phyloP scores from a whole-genome alignment of 345 rosid genomes.

The Anacardium occidentale region DNA sequence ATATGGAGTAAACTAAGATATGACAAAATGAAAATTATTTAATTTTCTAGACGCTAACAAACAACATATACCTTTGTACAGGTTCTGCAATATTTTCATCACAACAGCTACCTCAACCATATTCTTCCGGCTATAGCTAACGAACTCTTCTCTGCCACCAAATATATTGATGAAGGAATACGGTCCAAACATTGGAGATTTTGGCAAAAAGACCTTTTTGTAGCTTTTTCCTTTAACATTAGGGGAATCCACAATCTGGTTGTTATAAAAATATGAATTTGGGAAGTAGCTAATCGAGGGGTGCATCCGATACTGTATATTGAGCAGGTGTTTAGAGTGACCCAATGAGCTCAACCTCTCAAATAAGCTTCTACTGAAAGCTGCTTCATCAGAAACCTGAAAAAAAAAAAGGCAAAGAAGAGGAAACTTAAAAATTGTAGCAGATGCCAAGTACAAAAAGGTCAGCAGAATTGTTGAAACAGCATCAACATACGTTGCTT shows the following conservation, averaged over 20 bases:
- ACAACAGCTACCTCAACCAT: slow-evolving; percentile 49
- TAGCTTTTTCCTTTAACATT: slow-evolving; percentile 35
- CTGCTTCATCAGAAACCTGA: slow-evolving; percentile 40
- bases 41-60: no score
- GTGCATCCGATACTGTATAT: slow-evolving; percentile 78
- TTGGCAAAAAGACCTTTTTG: slow-evolving; percentile 3
- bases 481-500: slow-evolving; percentile 38
- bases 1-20: slow-evolving; percentile 31
- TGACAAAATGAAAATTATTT: background rate
- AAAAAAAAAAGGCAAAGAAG: background rate
- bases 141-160: slow-evolving; percentile 33
- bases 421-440: background rate
- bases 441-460: background rate
- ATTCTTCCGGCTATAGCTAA: slow-evolving; percentile 33
- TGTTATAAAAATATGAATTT: slow-evolving; percentile 44
- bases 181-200: slow-evolving; percentile 44
- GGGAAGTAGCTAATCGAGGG: slow-evolving; percentile 69
- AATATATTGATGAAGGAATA: slow-evolving; percentile 46
- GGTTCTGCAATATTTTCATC: slow-evolving; percentile 28
- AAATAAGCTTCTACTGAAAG: slow-evolving; percentile 67
- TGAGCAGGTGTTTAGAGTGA: slow-evolving; percentile 46
- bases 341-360: slow-evolving; percentile 51
- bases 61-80: slow-evolving; percentile 38
- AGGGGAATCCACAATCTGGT: slow-evolving; percentile 44
- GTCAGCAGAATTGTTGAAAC: background rate